Base-by-base conservation (phyloP, 768 basidiomycete species). In the Phlebiopsis gigantea region DNA sequence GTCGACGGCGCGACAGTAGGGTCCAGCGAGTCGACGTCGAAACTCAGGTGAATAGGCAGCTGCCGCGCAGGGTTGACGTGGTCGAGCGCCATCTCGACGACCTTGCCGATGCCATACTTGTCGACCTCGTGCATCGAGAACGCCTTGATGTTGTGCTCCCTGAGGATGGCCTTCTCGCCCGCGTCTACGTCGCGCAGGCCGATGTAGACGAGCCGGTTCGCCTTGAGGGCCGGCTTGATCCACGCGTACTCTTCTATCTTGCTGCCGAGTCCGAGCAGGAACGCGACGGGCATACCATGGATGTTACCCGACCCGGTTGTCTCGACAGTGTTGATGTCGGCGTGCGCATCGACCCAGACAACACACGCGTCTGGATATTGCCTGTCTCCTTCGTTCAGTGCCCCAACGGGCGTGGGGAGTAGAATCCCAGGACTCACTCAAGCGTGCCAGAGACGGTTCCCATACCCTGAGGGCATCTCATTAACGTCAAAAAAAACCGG, bases 231-330 rank as follows among this genome's bases (percentile, higher is more conserved):
- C 34, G 84, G 84, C 68, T 83, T 83, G 51, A 85, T 66, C 83
- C 86, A 87, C 44, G 71, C 65, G 65, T 80, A 84, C 57, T 76
- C 73, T 57, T 75, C 66, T 41, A 76, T 41, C 26, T 69, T 68
- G 30, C 68, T 62, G 39, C 71, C 73, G 30, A 77, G 61, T 69
- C 80, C 70, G 71, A 91, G 69, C 49, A 99, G 82, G 82, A 98
- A 98, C 5, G 97, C 92, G 44, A 98, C 82, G 21, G 97, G 97
- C 88, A 97, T 98, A 59, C 97, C 97, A 72, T 99, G 97, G 46
- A 99, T 87, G 72, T 98, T 98, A 82, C 88, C 88, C 63, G 88
- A 84, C 43, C 75, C 85, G 19, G 94, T 94, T 15, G 90, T 83
- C 55, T 87, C 83, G 10, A 80, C 73, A 5, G 95, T 97, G 72